Evolutionary conservation across 129 eudicot species (phyloP), one percentile per base, ranked within the genome.

Genomic region (Apium graveolens): DNA sequence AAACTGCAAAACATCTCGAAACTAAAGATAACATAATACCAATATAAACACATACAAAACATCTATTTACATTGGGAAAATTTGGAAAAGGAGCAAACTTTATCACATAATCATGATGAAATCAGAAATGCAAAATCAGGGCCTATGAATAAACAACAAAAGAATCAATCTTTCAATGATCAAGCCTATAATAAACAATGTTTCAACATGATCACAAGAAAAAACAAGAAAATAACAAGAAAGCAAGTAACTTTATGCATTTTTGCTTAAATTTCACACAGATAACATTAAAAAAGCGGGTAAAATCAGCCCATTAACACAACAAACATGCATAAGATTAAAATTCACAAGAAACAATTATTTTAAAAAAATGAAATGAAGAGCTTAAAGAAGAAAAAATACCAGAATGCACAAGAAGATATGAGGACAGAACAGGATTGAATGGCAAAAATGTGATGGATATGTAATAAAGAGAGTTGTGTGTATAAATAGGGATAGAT

Each of bases 391-490:
- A 76, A 78, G 24, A 43, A 66, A 79, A 51, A 21, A 62, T 81
- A 77, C 87, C 88, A 55, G 83, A 83, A 27, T 78, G 70, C 57
- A 77, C 70, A 16, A 66, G 60, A 45, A 75, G 29, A 18, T 21
- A 37, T 37, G 51, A 24, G 16, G 48, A 71, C 76, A 71, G 49
- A 71, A 27, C 76, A 72, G 53, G 76, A 42, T 80, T 39, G 34
- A 41, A 73, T 55, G 74, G 71, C 21, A 65, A 65, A 65, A 65
- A 57, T 65, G 71, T 65, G 66, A 48, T 48, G 55, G 2, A 62
- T 3, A 31, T 65, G 20, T 27, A 79, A 44, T 27, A 1, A n/a
- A 44, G 17, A 66, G 35, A 55, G 31, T 63, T 34, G 53, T 31
- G 20, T 60, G 34, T 60, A 60, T 24, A 26, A 26, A 27, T 24